A percentile compares a stretch with the other conserved stretches of the same genome.
Evolutionary conservation across 257 asterid genomes (phyloP).

Genomic region (Gentiana dahurica): DNA sequence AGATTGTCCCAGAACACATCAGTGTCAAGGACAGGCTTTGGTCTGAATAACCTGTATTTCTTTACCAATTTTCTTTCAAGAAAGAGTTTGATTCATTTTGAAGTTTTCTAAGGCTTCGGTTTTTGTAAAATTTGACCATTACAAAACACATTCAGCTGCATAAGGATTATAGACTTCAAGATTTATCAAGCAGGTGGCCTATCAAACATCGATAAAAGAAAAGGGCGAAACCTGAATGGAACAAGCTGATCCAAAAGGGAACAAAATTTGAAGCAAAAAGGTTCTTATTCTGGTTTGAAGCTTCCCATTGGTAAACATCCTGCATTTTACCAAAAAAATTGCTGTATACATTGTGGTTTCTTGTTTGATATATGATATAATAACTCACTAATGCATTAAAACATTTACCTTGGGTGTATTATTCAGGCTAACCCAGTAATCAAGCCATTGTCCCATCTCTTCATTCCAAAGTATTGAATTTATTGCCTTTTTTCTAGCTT

Average conservation of each 20-base stretch:
- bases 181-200: neutral
- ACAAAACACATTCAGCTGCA: no score
- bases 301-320: constrained; percentile 49
- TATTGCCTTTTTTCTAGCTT: constrained; percentile 54
- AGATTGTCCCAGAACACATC: no score
- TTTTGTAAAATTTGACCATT: no score
- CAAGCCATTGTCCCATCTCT: constrained; percentile 79
- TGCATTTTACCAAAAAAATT: neutral
- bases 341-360: neutral
- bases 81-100: neutral
- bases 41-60: neutral
- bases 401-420: constrained; percentile 25
- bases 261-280: constrained; percentile 64
- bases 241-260: constrained; percentile 66
- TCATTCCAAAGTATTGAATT: constrained; percentile 57
- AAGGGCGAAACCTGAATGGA: constrained; percentile 51
- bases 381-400: neutral
- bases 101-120: neutral
- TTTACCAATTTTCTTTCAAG: neutral
- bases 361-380: neutral
- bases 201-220: neutral
- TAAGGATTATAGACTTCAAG: neutral
- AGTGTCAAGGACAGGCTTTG: neutral
- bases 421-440: constrained; percentile 55
- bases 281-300: constrained; percentile 50